Base-by-base conservation (phyloP, 2,329 filamentous ascomycete species). In the Botrytis medusae region DNA sequence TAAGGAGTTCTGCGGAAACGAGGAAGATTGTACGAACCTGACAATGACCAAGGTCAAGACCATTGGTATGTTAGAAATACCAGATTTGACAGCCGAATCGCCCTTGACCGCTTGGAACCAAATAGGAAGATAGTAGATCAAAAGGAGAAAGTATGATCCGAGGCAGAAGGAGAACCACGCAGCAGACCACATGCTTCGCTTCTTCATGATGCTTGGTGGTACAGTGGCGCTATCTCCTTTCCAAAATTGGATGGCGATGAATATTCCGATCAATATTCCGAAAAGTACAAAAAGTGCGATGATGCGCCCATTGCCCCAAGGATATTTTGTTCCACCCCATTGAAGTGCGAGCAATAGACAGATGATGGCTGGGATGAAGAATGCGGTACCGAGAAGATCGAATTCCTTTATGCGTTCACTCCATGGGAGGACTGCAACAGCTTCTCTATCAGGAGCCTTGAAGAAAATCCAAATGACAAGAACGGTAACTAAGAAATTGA, bases 101-200 rank as follows among this genome's bases (percentile, higher is more conserved):
- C 82, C 82, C 60, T 84, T 83, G 65, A 86, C 82, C 2, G 83
- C 84, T 72, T 86, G 84, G 77, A 86, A 86, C 78, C 85, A 84
- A 74, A 88, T 86, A 57, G 87, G 83, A 40, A 85, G 81, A 54
- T 83, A 83, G 44, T 85, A 84, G 75, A 83, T 83, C 62, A 84
- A 76, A 44, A 83, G 76, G 74, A 84, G 82, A 73, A 85, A 79
- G 69, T 77, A 80, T 46, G 77, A 75, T 29, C 78, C 78, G 62
- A 85, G 77, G 72, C 80, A 82, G 72, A 82, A 79, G 10, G 81
- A 73, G 73, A 82, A 83, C 44, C 76, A 76, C 34, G 79, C 73
- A 4, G 82, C 80, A 18, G 77, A 76, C 54, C 78, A 78, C 68
- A 85, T 81, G 62, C 79, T 82, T 25, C 84, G 80, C 42, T 83